Percentiles rank a stretch among this genome's conserved stretches.
Conservation (phyloP, 495 filamentous ascomycete genomes). For the Penicillium chermesinum region DNA sequence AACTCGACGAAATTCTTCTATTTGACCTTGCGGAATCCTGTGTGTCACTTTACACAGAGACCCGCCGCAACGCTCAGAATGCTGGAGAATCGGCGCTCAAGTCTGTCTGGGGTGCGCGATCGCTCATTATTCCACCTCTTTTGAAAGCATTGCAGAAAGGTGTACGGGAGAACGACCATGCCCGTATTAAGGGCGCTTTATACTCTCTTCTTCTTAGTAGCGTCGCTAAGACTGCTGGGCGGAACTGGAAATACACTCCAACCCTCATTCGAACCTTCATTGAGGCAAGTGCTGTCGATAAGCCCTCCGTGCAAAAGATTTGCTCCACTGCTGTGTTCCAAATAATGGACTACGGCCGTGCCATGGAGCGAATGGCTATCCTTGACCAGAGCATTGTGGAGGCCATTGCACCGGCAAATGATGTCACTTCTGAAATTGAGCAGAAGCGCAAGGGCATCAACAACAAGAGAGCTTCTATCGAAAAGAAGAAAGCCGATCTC, state of each 20-base stretch:
- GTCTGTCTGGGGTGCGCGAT: conserved; percentile 75
- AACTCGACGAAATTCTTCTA: conserved; percentile 76
- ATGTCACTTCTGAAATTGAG: conserved; percentile 57
- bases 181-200: conserved; percentile 89
- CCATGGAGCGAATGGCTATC: conserved; percentile 80
- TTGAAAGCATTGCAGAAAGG: conserved; percentile 73
- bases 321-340: conserved; percentile 75
- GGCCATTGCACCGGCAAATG: conserved; percentile 65
- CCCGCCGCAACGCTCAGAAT: conserved; percentile 85
- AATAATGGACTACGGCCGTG: conserved; percentile 85
- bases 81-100: conserved; percentile 94
- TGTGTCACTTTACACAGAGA: conserved; percentile 92
- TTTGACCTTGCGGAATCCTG: conserved; percentile 86
- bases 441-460: conserved; percentile 65
- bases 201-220: conserved; percentile 86
- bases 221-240: conserved; percentile 77
- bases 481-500: conserved; percentile 74
- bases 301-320: conserved; percentile 87
- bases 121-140: conserved; percentile 82
- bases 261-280: conserved; percentile 83
- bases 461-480: conserved; percentile 67
- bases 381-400: conserved; percentile 68
- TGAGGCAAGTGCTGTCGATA: conserved; percentile 81
- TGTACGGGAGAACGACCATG: conserved; percentile 75
- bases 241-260: conserved; percentile 91